These are phyloP conservation scores for Leishmania turanica DNA, from an alignment of 208 protist species.

Conservation along the genomic window DNA sequence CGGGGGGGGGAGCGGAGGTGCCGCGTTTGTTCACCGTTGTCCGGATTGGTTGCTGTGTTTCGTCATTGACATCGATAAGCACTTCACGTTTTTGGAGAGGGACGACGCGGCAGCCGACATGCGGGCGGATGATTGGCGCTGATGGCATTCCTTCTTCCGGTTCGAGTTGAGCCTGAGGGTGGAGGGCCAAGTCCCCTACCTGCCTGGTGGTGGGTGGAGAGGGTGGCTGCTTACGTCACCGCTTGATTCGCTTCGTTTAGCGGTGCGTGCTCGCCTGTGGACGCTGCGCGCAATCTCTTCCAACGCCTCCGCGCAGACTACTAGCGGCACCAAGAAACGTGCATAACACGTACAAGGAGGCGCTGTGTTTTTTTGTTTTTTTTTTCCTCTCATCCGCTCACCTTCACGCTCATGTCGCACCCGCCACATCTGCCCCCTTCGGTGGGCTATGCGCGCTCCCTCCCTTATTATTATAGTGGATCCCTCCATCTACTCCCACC, in stretches of 20 bases:
- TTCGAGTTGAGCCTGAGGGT: not conserved
- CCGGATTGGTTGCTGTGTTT: too few relatives aligned
- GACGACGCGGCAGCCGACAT: not conserved
- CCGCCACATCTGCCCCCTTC: too few relatives aligned
- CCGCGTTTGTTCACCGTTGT: not conserved
- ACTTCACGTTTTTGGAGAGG: not conserved
- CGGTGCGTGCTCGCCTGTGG: not conserved
- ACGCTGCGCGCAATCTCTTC: not conserved
- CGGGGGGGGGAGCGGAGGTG: not conserved
- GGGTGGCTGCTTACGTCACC: not conserved
- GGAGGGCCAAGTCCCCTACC: not conserved
- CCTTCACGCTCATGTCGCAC: too few relatives aligned
- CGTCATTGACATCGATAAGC: not conserved
- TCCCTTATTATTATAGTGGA: too few relatives aligned
- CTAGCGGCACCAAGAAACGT: not conserved
- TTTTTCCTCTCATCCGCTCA: too few relatives aligned
- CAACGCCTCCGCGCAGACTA: not conserved
- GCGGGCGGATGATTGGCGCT: not conserved
- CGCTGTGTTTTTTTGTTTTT: too few relatives aligned
- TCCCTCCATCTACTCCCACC: too few relatives aligned
- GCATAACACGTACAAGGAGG: too few relatives aligned
- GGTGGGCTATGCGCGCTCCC: too few relatives aligned
- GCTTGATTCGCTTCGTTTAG: not conserved
- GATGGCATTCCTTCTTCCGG: not conserved
- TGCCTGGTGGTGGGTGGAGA: not conserved